These are phyloP conservation scores for Auricularia cornea DNA, from an alignment of 768 basidiomycete genomes.

Conservation along the genomic window DNA sequence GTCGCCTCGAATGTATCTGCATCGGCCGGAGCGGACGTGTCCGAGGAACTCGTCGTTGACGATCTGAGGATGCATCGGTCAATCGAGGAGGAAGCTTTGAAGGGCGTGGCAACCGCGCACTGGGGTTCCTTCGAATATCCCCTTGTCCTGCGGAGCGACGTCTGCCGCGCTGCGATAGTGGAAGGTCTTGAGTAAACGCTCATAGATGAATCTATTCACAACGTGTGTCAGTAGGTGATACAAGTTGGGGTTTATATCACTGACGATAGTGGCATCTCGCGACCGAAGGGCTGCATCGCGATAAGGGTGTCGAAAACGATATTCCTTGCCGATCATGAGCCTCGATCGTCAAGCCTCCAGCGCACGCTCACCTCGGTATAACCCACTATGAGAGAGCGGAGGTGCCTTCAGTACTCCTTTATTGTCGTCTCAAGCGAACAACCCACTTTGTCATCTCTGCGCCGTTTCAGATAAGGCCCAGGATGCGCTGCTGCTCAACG, in stretches of 20 bases:
- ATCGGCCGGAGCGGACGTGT: constrained; percentile 34
- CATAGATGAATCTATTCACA: constrained; percentile 35
- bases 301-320: constrained; percentile 40
- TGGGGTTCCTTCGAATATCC: constrained; percentile 42
- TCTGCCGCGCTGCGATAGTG: constrained; percentile 40
- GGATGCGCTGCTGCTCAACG: too few species aligned
- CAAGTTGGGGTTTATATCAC: neutral
- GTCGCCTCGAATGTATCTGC: constrained; percentile 42
- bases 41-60: constrained; percentile 45
- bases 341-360: too few species aligned
- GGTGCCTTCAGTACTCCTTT: too few species aligned
- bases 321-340: constrained; percentile 20
- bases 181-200: constrained; percentile 32
- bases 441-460: constrained; percentile 31
- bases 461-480: too few species aligned
- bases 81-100: neutral
- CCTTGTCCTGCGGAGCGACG: constrained; percentile 31
- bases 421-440: too few species aligned
- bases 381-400: constrained; percentile 33
- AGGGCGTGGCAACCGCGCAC: constrained; percentile 16
- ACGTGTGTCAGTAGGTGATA: neutral
- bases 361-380: constrained; percentile 18
- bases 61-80: constrained; percentile 26
- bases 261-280: constrained; percentile 42
- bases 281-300: constrained; percentile 43